Base-by-base conservation (phyloP, 2,329 filamentous ascomycete genomes). In the Dactylellina cionopaga region DNA sequence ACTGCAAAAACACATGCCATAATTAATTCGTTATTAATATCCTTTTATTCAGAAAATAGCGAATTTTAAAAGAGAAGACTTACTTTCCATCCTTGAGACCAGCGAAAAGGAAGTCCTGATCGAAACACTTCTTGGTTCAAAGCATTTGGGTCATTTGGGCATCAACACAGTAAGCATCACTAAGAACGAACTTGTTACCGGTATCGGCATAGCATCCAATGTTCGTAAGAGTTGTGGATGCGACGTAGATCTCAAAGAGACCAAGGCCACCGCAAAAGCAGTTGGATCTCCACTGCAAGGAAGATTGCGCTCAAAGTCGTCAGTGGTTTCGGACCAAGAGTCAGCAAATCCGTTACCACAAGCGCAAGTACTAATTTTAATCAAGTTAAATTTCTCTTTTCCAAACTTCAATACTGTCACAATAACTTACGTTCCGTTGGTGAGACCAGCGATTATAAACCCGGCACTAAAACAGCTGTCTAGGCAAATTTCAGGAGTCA, bases 191-290 rank as follows among this genome's bases (percentile, higher is more conserved):
- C 5, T 25, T n/a, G 17, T n/a, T 46, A 2, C 19, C 19, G 19
- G 2, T 46, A n/a, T 46, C 55, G 13, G 43, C 55, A 43, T 59
- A 59, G 19, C 55, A 59, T 5, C 55, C 55, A 35, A 47, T 24
- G 27, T 25, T 19, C 2, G 1, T 35, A 1, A 29, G 15, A 5
- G 24, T 51, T 3, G 15, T n/a, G 13, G 39, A 15, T 4, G 33
- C 11, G 15, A 59, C 29, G 17, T 25, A 37, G 24, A 58, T 25
- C 10, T 59, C 55, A 10, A 22, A 47, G 13, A 10, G 10, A 5
- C 11, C 41, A 1, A 2, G 1, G 6, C 55, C 55, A 25, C 55
- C 55, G 15, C 55, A 59, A 13, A 25, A 19, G 10, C 13, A 1
- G 2, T 6, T 11, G 9, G 1, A 15, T 44, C 29, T 5, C 37